Conservation (phyloP, 1,139 yeast species). For the Protomyces arabidopsidicola region DNA sequence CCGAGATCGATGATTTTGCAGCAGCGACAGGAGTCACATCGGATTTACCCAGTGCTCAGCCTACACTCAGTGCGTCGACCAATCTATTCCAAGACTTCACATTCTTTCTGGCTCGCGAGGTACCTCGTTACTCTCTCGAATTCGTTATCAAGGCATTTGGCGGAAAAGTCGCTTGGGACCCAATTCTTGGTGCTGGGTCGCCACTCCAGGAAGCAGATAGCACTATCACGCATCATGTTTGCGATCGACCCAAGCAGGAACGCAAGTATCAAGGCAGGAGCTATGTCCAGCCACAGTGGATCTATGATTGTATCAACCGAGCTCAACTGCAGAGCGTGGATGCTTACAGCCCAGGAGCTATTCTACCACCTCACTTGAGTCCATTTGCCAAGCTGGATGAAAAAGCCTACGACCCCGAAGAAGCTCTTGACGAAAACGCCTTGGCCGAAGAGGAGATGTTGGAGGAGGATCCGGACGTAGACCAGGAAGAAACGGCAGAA, state of each 20-base stretch:
- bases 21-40: conserved; percentile 46
- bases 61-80: conserved; percentile 58
- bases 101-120: conserved; percentile 92
- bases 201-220: conserved; percentile 36
- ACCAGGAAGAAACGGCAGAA: conserved; percentile 46
- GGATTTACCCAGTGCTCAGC: conserved; percentile 72
- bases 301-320: conserved; percentile 85
- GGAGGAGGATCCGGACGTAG: conserved; percentile 50
- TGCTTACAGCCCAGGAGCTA: conserved; percentile 86
- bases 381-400: conserved; percentile 90
- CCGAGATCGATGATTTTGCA: conserved; percentile 50
- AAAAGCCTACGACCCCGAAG: conserved; percentile 80
- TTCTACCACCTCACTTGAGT: conserved; percentile 91
- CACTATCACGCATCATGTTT: conserved; percentile 83
- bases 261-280: conserved; percentile 85
- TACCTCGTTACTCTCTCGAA: conserved; percentile 85
- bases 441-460: conserved; percentile 52
- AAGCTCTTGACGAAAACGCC: conserved; percentile 45
- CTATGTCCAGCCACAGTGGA: conserved; percentile 96
- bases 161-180: conserved; percentile 79
- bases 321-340: conserved; percentile 68
- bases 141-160: conserved; percentile 83
- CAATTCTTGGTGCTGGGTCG: conserved; percentile 65
- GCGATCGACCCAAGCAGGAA: conserved; percentile 79
- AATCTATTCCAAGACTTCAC: conserved; percentile 67